Percentiles rank a stretch among this genome's conserved stretches.
phyloP scores from a whole-genome alignment of 192 early-diverging fungal species.

The Coemansia sp. region DNA sequence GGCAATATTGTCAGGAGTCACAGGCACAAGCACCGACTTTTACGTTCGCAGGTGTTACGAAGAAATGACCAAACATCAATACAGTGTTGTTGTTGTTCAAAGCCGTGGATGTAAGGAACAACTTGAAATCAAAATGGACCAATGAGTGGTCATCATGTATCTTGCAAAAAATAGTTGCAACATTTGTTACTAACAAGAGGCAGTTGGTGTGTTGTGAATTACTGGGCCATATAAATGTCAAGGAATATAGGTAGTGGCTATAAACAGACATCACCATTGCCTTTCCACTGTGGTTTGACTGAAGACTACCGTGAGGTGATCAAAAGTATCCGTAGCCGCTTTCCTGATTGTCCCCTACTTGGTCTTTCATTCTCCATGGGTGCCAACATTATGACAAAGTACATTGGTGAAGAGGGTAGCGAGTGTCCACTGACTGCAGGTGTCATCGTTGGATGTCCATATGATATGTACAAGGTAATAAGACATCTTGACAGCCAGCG shows the following conservation, averaged over 20 bases:
- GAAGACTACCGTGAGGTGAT: constrained; percentile 65
- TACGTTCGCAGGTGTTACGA: constrained; percentile 82
- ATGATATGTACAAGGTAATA: constrained; percentile 68
- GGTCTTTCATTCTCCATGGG: constrained; percentile 91
- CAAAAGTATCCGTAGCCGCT: constrained; percentile 41
- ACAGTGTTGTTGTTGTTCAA: constrained; percentile 82
- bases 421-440: constrained; percentile 73
- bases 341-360: constrained; percentile 67
- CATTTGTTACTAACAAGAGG: too few species aligned
- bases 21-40: constrained; percentile 87
- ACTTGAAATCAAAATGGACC: not conserved
- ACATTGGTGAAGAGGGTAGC: constrained; percentile 78
- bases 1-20: constrained; percentile 85
- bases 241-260: constrained; percentile 59
- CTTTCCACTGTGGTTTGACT: constrained; percentile 83
- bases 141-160: not conserved
- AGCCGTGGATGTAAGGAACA: constrained; percentile 75
- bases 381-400: constrained; percentile 91
- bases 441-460: constrained; percentile 84
- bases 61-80: constrained; percentile 61
- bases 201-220: not conserved
- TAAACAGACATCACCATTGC: constrained; percentile 68
- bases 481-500: constrained; percentile 55
- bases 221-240: not conserved
- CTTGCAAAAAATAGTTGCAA: not conserved